Base-by-base conservation (phyloP, 208 protist species). In the Trypanosoma melophagium region DNA sequence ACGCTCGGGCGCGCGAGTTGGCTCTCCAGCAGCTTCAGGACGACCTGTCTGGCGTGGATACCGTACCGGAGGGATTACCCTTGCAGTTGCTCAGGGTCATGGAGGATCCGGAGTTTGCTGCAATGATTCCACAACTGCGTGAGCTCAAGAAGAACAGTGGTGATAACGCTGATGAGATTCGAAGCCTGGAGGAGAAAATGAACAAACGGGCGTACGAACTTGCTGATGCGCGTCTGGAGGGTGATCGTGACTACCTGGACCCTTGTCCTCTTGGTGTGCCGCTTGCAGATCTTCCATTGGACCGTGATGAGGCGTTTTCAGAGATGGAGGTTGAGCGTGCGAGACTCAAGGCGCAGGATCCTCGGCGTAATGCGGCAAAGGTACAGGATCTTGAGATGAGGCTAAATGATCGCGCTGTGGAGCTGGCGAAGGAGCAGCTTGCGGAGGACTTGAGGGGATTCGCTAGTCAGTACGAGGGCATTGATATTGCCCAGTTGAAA, bases 201-300 rank as follows among this genome's bases (percentile, higher is more conserved):
- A 92, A 95, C 79, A 89, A 85, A 61, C 75, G 86, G n/a, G 80
- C 79, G 50, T 73, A 80, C 40, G 74, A 89, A 66, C 73, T 94
- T 28, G 88, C 84, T 25, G 75, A 87, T 60, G 74, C 66, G 24
- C 70, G 79, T 50, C 58, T 95, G 24, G 74, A 88, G 51, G 77
- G 80, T 50, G 85, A 92, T 56, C 86, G 89, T 45, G 80, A 55
- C 53, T 95, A 79, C 50, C 47, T 91, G 2, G 80, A 83, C 59
- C 59, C 22, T 0, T 57, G 66, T 7, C 76, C 76, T 10, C 70
- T 79, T 61, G 82, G 82, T 42, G 77, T 91, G 17, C 60, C 59
- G 0, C 61, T 87, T 13, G 40, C 45, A 7, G 71, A 79, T 21
- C 66, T 91, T 0, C 79, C 80, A 0, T 61, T 91, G 12, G 54